A percentile compares a stretch with the other conserved stretches of the same genome.
Evolutionary conservation across 345 rosid genomes (phyloP).

Genomic region (Sonneratia caseolaris): DNA sequence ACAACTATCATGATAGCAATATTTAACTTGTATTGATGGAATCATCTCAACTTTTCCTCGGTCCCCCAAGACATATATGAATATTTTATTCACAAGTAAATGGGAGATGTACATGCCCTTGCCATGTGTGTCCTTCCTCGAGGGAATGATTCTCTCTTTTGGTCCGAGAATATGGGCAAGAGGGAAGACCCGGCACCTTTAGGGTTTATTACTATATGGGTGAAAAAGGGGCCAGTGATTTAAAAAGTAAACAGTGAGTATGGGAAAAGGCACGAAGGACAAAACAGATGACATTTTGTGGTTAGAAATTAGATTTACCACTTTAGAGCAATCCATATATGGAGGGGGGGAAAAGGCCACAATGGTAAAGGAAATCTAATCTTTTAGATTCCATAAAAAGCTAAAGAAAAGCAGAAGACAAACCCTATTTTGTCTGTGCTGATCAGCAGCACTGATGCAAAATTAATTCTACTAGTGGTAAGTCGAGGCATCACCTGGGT

Average conservation of each 20-base stretch:
- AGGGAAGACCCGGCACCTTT: neutral
- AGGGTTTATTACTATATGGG: neutral
- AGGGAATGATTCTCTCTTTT: neutral
- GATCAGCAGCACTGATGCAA: neutral
- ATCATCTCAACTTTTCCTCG: neutral
- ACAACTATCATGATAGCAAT: neutral
- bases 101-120: neutral
- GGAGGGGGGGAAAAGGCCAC: neutral
- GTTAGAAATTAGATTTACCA: too few relatives aligned
- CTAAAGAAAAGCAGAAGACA: neutral
- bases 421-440: neutral
- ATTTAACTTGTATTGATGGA: neutral
- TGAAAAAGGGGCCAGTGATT: neutral
- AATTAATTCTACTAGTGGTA: neutral
- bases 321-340: neutral
- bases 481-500: neutral
- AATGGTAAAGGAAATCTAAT: too few relatives aligned
- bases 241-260: neutral
- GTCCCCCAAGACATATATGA: neutral
- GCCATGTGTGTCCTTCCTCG: neutral
- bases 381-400: conserved; percentile 6
- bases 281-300: neutral
- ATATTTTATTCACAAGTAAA: neutral
- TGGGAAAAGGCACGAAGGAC: neutral
- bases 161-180: neutral